Evolutionary conservation across 2,329 filamentous ascomycete genomes (phyloP).

Genomic region (Acarospora socialis): DNA sequence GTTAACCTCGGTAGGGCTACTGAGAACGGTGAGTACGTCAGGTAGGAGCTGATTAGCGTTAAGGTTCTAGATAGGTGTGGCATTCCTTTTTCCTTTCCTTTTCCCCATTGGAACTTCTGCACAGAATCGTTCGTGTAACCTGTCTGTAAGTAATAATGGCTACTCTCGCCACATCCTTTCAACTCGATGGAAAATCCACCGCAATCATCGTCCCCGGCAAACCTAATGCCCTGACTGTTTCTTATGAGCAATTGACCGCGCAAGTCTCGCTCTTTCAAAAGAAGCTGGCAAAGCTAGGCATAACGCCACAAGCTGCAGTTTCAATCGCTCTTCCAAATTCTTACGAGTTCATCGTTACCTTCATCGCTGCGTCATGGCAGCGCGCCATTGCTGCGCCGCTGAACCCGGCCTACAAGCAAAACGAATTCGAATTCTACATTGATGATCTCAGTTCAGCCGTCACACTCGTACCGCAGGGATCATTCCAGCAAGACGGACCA

Average conservation of each 20-base stretch:
- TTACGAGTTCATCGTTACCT: slow-evolving; percentile 77
- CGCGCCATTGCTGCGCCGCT: slow-evolving; percentile 72
- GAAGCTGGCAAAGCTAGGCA: slow-evolving; percentile 62
- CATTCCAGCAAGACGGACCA: slow-evolving; percentile 50
- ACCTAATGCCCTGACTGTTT: slow-evolving; percentile 47
- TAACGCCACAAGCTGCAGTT: slow-evolving; percentile 54
- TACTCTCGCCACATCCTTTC: slow-evolving; percentile 45
- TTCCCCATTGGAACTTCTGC: no score
- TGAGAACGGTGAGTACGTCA: no score
- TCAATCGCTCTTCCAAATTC: slow-evolving; percentile 75
- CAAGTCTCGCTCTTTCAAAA: slow-evolving; percentile 60
- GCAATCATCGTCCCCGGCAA: slow-evolving; percentile 63
- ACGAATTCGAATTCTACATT: slow-evolving; percentile 86
- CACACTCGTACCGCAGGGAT: slow-evolving; percentile 59
- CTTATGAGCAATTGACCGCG: slow-evolving; percentile 51
- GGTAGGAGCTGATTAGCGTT: no score
- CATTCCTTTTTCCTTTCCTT: no score
- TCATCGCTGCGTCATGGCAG: slow-evolving; percentile 76
- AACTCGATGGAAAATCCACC: slow-evolving; percentile 34
- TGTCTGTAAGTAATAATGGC: slow-evolving; percentile 33
- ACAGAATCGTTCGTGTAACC: no score
- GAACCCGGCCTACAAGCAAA: slow-evolving; percentile 78
- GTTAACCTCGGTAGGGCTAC: no score
- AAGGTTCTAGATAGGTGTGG: no score
- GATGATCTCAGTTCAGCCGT: slow-evolving; percentile 70